Percentiles rank a stretch among this genome's conserved stretches.
Evolutionary conservation across 2,329 filamentous ascomycete species (phyloP).

Genomic region (Scorias spongiosa): DNA sequence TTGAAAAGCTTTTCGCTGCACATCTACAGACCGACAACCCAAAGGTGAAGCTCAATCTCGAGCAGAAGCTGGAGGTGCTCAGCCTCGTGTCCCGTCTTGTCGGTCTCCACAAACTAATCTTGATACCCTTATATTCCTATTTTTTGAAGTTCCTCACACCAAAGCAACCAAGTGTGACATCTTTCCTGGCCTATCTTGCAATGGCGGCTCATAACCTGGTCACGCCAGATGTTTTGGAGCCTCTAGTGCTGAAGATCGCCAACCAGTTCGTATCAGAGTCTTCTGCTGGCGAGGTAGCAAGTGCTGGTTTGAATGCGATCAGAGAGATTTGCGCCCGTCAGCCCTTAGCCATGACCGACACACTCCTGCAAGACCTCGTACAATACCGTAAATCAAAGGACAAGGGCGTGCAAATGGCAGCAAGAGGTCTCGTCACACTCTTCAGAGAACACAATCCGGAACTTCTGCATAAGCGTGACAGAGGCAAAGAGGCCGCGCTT

Average conservation of each 20-base stretch:
- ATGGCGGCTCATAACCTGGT: conserved; percentile 85
- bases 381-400: conserved; percentile 96
- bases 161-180: conserved; percentile 77
- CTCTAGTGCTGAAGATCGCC: conserved; percentile 83
- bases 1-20: conserved; percentile 76
- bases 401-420: conserved; percentile 98
- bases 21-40: conserved; percentile 61
- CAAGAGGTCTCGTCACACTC: conserved; percentile 75
- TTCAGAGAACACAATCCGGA: conserved; percentile 87
- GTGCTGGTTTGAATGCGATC: conserved; percentile 86
- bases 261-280: conserved; percentile 98
- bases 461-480: conserved; percentile 74
- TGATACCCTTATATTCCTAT: conserved; percentile 88
- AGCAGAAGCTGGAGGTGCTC: conserved; percentile 78
- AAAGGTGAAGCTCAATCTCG: conserved; percentile 70
- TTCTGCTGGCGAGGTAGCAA: conserved; percentile 74
- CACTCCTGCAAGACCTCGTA: conserved; percentile 85
- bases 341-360: conserved; percentile 91
- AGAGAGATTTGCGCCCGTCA: conserved; percentile 86
- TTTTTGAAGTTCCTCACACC: conserved; percentile 83
- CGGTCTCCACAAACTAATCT: conserved; percentile 79
- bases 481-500: conserved; percentile 82
- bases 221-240: conserved; percentile 82
- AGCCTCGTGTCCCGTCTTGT: conserved; percentile 84
- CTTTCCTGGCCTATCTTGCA: conserved; percentile 80